These are phyloP conservation scores for Tricholoma furcatifolium DNA, from an alignment of 768 basidiomycete species.

Conservation along the genomic window DNA sequence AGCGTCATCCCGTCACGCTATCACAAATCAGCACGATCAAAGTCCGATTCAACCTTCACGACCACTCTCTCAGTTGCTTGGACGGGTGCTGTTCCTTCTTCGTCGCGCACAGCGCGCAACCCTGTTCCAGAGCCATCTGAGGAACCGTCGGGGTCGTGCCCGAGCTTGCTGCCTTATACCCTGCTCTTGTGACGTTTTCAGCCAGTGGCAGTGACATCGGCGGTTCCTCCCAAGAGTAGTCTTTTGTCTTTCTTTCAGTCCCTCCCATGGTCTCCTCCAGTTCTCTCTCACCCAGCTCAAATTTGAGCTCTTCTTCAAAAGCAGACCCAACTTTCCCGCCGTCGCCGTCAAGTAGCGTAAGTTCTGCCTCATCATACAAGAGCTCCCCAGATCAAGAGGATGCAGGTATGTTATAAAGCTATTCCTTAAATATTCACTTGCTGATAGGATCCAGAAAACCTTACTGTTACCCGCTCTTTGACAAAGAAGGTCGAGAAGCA, in stretches of 20 bases:
- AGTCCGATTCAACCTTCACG: slow-evolving; percentile 12
- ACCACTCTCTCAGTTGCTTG: slow-evolving; percentile 13
- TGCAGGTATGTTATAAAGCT: slow-evolving; percentile 49
- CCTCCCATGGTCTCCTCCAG: slow-evolving; percentile 34
- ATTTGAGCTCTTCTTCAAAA: slow-evolving; percentile 30
- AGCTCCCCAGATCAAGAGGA: slow-evolving; percentile 55
- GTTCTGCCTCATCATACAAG: slow-evolving; percentile 52
- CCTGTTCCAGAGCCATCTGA: slow-evolving; percentile 24
- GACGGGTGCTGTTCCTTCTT: slow-evolving; percentile 16
- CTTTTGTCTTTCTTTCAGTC: slow-evolving; percentile 19
- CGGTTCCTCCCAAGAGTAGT: slow-evolving; percentile 47
- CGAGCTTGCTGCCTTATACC: slow-evolving; percentile 43
- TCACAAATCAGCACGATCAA: slow-evolving; percentile 14
- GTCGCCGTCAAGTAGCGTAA: slow-evolving; percentile 35
- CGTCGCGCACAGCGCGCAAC: slow-evolving; percentile 16
- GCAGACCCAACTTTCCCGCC: slow-evolving; percentile 34
- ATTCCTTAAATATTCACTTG: slow-evolving; percentile 13
- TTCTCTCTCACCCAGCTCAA: slow-evolving; percentile 32
- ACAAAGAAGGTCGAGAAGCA: slow-evolving; percentile 48
- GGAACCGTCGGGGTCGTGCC: slow-evolving; percentile 52
- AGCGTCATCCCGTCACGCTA: neutral
- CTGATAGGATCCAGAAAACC: slow-evolving; percentile 51
- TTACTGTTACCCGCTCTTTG: slow-evolving; percentile 60
- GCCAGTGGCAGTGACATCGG: slow-evolving; percentile 46
- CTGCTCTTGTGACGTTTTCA: slow-evolving; percentile 33